phyloP scores from a whole-genome alignment of 768 basidiomycete species.

The Amyloporia xantha region DNA sequence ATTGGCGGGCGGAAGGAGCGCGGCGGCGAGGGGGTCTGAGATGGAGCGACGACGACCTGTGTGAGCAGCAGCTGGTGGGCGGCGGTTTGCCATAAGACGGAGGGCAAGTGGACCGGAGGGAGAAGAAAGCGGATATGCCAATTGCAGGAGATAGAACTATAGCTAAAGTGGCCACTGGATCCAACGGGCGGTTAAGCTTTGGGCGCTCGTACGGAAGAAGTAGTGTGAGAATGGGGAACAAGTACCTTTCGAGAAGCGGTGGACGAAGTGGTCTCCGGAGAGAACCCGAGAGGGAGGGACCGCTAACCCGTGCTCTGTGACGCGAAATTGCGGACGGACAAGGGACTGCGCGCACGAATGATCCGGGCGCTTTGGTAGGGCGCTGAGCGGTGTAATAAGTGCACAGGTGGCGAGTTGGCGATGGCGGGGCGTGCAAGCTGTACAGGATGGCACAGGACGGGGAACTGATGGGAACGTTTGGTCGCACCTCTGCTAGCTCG shows the following conservation, averaged over 20 bases:
- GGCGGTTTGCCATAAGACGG: conserved; percentile 1
- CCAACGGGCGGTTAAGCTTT: neutral
- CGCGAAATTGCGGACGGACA: neutral
- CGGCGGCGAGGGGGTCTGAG: conserved; percentile 67
- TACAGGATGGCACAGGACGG: neutral
- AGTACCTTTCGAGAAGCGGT: conserved; percentile 4
- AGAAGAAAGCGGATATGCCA: neutral
- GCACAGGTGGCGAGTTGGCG: neutral
- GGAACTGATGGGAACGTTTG: neutral
- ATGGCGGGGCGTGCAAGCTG: neutral
- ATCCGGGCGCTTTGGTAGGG: neutral
- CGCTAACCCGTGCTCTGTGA: conserved; percentile 1
- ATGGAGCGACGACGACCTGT: conserved; percentile 33
- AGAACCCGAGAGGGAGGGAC: conserved; percentile 1
- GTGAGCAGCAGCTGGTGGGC: conserved; percentile 1
- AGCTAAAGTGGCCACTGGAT: conserved; percentile 5
- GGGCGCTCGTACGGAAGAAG: conserved; percentile 2
- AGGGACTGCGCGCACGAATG: neutral
- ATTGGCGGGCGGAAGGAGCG: conserved; percentile 62
- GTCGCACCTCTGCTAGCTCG: neutral
- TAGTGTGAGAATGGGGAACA: conserved; percentile 6
- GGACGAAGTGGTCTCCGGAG: conserved; percentile 5
- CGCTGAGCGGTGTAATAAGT: neutral
- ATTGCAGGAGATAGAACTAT: conserved; percentile 5
- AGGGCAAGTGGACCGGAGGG: neutral